phyloP scores from a whole-genome alignment of 495 filamentous ascomycete species.

The Xylaria bambusicola region DNA sequence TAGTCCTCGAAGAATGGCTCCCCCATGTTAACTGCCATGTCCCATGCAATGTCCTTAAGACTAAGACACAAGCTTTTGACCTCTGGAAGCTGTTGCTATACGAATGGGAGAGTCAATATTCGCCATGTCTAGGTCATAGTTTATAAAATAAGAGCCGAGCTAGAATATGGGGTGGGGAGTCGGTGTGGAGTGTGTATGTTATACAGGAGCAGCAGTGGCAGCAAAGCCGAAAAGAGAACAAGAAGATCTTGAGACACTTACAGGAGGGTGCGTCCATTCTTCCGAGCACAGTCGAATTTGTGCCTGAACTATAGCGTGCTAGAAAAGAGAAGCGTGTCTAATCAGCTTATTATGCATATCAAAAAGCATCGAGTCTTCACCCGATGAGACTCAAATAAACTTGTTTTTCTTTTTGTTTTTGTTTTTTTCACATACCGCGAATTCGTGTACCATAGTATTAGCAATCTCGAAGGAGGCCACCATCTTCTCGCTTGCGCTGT shows the following conservation, averaged over 20 bases:
- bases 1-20: constrained; percentile 25
- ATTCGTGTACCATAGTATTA: constrained; percentile 35
- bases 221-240: too few species aligned
- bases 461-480: constrained; percentile 25
- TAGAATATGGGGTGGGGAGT: too few species aligned
- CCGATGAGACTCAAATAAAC: too few species aligned
- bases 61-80: not conserved
- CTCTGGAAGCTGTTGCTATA: not conserved
- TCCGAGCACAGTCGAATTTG: constrained; percentile 1
- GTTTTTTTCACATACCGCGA: constrained; percentile 31
- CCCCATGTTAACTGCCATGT: too few species aligned
- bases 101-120: not conserved
- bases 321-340: constrained; percentile 1
- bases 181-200: not conserved
- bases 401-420: too few species aligned
- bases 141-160: too few species aligned
- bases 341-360: constrained; percentile 14
- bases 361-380: not conserved
- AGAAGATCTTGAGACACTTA: not conserved
- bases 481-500: constrained; percentile 35
- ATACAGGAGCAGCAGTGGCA: not conserved
- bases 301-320: constrained; percentile 29
- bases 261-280: not conserved
- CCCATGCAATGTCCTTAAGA: not conserved
- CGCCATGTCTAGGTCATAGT: too few species aligned